A percentile compares a stretch with the other conserved stretches of the same genome.
Conservation (phyloP, 2,329 filamentous ascomycete species). For the Falciphora oryzae region DNA sequence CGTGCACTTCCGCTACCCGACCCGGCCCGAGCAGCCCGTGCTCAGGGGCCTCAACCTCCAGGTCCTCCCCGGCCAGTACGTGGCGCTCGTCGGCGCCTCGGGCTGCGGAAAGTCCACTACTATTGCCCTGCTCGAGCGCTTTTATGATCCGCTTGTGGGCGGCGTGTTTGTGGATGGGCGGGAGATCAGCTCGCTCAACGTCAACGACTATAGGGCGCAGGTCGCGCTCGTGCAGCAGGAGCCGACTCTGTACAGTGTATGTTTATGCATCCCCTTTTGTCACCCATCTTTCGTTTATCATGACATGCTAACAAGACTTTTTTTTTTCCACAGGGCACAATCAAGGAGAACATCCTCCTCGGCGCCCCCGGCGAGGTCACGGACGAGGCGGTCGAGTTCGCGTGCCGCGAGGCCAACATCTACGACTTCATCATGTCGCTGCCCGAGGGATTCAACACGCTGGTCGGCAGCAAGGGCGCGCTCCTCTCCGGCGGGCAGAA, state of each 20-base stretch:
- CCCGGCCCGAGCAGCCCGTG: constrained; percentile 84
- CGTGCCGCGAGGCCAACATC: constrained; percentile 86
- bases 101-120: constrained; percentile 94
- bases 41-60: constrained; percentile 74
- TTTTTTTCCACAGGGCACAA: constrained; percentile 53
- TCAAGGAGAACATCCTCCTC: constrained; percentile 84
- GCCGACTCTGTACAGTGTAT: constrained; percentile 69
- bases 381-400: constrained; percentile 68
- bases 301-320: background rate
- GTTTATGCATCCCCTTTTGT: background rate
- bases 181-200: constrained; percentile 73
- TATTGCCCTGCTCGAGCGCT: constrained; percentile 85
- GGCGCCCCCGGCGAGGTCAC: constrained; percentile 63
- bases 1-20: constrained; percentile 92
- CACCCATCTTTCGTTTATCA: background rate
- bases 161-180: constrained; percentile 76
- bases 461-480: constrained; percentile 81
- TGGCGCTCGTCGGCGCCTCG: constrained; percentile 87
- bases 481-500: constrained; percentile 89
- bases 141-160: constrained; percentile 84
- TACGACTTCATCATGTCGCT: constrained; percentile 86
- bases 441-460: constrained; percentile 74
- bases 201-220: constrained; percentile 78
- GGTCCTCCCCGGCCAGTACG: constrained; percentile 72
- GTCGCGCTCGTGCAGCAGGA: constrained; percentile 91